These are phyloP conservation scores for Cryptococcus sp. DNA, from an alignment of 1,284 basidiomycete species.

Conservation along the genomic window DNA sequence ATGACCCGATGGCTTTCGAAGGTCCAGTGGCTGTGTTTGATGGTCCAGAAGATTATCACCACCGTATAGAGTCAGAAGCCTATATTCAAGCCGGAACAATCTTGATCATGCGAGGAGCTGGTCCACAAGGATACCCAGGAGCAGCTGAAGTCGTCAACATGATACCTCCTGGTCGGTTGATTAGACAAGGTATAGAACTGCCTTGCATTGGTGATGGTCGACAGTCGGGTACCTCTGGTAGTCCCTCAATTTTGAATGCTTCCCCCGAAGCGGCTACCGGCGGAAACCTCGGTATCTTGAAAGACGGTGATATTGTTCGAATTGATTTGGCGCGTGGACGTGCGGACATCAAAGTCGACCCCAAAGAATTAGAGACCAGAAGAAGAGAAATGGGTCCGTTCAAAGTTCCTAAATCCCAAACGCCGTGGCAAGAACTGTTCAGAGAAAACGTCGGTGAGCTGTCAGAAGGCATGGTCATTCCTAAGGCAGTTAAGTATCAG, in stretches of 20 bases:
- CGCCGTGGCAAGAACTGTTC: constrained; percentile 53
- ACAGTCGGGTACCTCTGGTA: constrained; percentile 50
- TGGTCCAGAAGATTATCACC: constrained; percentile 52
- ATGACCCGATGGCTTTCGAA: constrained; percentile 52
- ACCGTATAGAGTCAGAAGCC: constrained; percentile 35
- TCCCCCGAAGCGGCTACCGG: constrained; percentile 50
- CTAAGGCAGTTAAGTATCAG: constrained; percentile 49
- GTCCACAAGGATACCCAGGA: constrained; percentile 50
- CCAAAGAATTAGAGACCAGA: constrained; percentile 39
- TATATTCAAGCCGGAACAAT: constrained; percentile 41
- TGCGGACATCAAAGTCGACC: constrained; percentile 42
- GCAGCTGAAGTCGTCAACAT: constrained; percentile 53
- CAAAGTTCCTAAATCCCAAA: constrained; percentile 39
- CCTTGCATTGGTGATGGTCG: constrained; percentile 52
- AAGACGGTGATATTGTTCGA: constrained; percentile 49
- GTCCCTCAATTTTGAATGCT: constrained; percentile 51
- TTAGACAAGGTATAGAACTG: constrained; percentile 51
- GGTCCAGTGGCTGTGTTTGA: constrained; percentile 52
- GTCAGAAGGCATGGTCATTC: constrained; percentile 51
- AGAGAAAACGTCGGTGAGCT: constrained; percentile 44
- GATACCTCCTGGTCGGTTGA: constrained; percentile 49
- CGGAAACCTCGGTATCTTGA: constrained; percentile 48
- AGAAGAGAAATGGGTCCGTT: constrained; percentile 41
- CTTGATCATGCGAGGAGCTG: constrained; percentile 52
- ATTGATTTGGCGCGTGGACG: constrained; percentile 40